Evolutionary conservation across 2,329 filamentous ascomycete genomes (phyloP).

Genomic region (Emmonsiellopsis sp.): DNA sequence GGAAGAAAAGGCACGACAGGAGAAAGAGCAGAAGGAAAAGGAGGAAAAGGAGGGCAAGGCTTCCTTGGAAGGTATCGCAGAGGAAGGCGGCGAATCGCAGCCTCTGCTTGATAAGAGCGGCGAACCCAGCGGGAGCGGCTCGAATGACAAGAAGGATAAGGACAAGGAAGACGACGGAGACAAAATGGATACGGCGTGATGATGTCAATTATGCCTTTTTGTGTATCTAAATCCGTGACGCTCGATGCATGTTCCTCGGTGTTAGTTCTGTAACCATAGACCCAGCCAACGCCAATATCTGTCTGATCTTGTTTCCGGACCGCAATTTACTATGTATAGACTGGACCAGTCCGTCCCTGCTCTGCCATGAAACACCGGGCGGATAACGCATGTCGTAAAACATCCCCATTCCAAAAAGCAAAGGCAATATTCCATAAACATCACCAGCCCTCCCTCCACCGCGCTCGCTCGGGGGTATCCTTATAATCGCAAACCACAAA

Average conservation of each 20-base stretch:
- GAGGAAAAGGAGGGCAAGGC: constrained; percentile 61
- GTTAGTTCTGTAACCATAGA: constrained; percentile 1
- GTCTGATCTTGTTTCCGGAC: background rate
- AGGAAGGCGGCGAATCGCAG: constrained; percentile 56
- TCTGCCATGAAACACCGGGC: too few relatives aligned
- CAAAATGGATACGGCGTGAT: constrained; percentile 85
- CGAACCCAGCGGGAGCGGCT: constrained; percentile 54
- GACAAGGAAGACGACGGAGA: constrained; percentile 48
- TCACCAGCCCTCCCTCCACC: too few relatives aligned
- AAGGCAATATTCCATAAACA: too few relatives aligned
- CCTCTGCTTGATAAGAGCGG: constrained; percentile 56
- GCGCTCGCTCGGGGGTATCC: too few relatives aligned
- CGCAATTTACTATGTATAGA: background rate
- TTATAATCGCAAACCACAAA: too few relatives aligned
- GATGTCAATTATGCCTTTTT: constrained; percentile 3
- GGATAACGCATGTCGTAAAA: too few relatives aligned
- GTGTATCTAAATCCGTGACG: background rate
- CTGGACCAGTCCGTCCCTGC: too few relatives aligned
- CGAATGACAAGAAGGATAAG: constrained; percentile 42
- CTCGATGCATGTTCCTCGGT: constrained; percentile 3
- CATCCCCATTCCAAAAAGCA: too few relatives aligned
- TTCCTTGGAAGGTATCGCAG: constrained; percentile 70
- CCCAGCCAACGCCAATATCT: constrained; percentile 1
- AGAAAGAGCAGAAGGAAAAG: constrained; percentile 70
- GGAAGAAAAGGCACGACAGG: constrained; percentile 89